Evolutionary conservation across 129 eudicot genomes (phyloP), one percentile per base, ranked within the genome.

Genomic region (Lactuca saligna): DNA sequence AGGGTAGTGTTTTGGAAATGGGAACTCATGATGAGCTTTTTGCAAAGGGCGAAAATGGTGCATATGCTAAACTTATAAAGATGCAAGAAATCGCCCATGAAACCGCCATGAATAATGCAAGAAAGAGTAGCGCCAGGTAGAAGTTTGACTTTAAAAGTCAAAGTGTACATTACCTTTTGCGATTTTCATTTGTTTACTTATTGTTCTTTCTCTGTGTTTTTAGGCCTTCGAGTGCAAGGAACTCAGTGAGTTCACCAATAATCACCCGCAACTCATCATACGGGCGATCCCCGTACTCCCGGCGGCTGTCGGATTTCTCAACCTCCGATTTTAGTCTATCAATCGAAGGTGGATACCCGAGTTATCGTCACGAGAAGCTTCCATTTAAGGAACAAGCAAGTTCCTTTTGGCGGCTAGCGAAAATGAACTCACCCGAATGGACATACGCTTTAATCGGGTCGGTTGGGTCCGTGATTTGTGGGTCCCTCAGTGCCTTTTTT

Each of bases 171-270:
- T 9, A 53, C 8, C 46, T 8, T 14, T 39, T 20, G 12, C n/a
- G 34, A 35, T 31, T 29, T 25, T 2, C 46, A 65, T 63, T 53
- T 61, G 48, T 54, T 61, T 54, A 61, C 38, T 67, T 42, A 59
- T 63, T 35, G 10, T 39, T 63, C 0, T 35, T 35, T 81, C 11
- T 65, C 72, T 53, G 32, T 70, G 16, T 48, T 68, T 68, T 69
- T 87, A 91, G 97, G 94, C 96, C 97, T 49, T 91, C 97, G 20
- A 91, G 97, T 86, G 97, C 96, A 15, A 91, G 97, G 59, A 91
- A 91, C 68, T 91, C 97, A 3, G 96, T 91, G 51, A 91, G 97
- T 82, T 91, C 97, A 48, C 97, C 97, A 2, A 91, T 91, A 57
- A 91, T 91, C 29, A 82, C 97, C 32, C 77, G 96, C 25, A 91